phyloP scores from a whole-genome alignment of 768 basidiomycete genomes.

The Trametes maxima region DNA sequence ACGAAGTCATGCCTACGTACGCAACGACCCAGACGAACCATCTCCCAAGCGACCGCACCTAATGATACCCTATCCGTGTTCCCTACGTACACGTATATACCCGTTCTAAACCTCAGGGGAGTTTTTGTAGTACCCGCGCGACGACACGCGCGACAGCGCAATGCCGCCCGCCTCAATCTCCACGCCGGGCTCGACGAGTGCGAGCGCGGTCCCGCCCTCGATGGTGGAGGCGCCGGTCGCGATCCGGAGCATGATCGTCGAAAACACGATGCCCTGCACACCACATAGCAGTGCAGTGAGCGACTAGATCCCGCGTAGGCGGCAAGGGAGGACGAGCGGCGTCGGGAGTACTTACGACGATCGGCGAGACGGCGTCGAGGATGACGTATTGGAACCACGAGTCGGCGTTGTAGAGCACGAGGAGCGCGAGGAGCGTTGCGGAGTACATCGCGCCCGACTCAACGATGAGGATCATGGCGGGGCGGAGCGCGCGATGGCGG shows the following conservation, averaged over 20 bases:
- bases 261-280: constrained; percentile 42
- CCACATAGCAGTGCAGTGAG: background rate
- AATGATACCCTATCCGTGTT: too few relatives aligned
- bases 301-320: too few relatives aligned
- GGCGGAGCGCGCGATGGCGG: constrained; percentile 31
- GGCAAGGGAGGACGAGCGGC: background rate
- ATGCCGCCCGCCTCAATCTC: constrained; percentile 4
- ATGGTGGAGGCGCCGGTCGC: constrained; percentile 36
- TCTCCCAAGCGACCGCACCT: too few relatives aligned
- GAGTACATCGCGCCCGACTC: constrained; percentile 45
- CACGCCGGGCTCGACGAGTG: background rate
- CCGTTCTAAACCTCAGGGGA: too few relatives aligned
- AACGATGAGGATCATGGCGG: constrained; percentile 39
- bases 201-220: constrained; percentile 9
- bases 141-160: constrained; percentile 4
- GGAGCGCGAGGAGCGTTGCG: constrained; percentile 36
- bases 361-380: constrained; percentile 36
- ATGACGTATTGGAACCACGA: constrained; percentile 42
- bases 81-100: too few relatives aligned
- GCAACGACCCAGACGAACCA: too few relatives aligned
- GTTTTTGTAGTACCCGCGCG: background rate
- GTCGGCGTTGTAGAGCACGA: constrained; percentile 37
- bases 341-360: constrained; percentile 5
- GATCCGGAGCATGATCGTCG: constrained; percentile 43
- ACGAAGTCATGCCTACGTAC: too few relatives aligned